These are phyloP conservation scores for Kodamaea sagamina DNA, from an alignment of 805 yeast genomes.

Conservation along the genomic window DNA sequence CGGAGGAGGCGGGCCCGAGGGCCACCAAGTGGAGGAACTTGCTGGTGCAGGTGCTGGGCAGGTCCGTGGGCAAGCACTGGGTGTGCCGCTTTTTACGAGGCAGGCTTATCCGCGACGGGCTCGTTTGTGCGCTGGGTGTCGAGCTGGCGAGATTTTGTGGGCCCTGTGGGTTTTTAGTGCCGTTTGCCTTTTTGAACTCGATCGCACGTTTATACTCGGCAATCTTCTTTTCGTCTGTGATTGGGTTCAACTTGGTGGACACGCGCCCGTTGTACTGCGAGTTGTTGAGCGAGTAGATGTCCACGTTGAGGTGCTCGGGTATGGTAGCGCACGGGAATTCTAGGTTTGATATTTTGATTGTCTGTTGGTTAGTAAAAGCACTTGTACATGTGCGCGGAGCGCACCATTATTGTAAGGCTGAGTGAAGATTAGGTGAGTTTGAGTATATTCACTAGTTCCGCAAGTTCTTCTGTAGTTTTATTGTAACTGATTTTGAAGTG, in stretches of 20 bases:
- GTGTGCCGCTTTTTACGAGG: neutral
- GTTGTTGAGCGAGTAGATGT: conserved; percentile 26
- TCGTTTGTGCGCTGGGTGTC: conserved; percentile 3
- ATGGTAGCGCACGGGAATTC: conserved; percentile 35
- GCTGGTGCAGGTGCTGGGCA: conserved; percentile 9
- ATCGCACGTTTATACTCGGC: conserved; percentile 19
- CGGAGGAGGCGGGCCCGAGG: conserved; percentile 46
- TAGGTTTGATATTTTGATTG: conserved; percentile 30
- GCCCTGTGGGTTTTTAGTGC: no score
- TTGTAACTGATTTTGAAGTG: no score
- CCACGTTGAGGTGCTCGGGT: conserved; percentile 39
- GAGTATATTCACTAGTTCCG: no score
- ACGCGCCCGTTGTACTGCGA: conserved; percentile 34
- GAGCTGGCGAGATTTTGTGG: neutral
- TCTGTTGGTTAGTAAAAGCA: conserved; percentile 31
- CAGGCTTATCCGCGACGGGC: neutral
- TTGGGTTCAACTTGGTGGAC: conserved; percentile 30
- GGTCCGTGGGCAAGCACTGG: conserved; percentile 4
- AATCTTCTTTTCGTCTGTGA: conserved; percentile 33
- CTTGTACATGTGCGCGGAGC: no score
- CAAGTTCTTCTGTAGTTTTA: no score
- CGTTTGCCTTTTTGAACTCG: conserved; percentile 6
- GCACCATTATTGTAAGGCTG: no score
- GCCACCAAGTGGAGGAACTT: conserved; percentile 49
- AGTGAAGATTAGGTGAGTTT: no score